Base-by-base conservation (phyloP, 768 basidiomycete genomes). In the Mycena kentingensis region DNA sequence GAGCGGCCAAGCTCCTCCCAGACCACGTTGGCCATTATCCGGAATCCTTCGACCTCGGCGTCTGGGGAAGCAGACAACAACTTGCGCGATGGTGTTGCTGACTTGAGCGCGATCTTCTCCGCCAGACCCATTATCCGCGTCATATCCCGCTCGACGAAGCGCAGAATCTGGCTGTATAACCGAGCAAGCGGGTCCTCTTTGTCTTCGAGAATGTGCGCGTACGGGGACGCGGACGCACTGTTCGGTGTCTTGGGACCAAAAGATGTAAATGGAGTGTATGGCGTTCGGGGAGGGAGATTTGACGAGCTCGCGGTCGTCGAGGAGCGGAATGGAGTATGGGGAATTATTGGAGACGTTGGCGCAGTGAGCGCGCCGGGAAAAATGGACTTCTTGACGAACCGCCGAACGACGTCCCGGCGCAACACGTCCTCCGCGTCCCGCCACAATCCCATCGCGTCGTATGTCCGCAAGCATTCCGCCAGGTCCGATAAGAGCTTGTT, bases 341-440 rank as follows among this genome's bases (percentile, higher is more conserved):
- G 92, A 13, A 86, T 68, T 19, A 90, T 75, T 8, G 91, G 90
- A 5, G 90, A 88, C 52, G 83, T 84, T 8, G 90, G 83, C 4
- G 78, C 79, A 2, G 75, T 71, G 22, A 93, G 72, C 26, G 87
- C 84, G 24, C 84, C 85, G 24, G 84, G 72, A 60, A 84, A 85
- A 62, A 96, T 84, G 2, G 87, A 87, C 92, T 89, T 88, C 62
- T 81, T 84, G 8, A 93, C 77, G 61, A 94, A 95, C 13, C 77
- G 78, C 2, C 82, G 81, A 29, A 93, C 79, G 31, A 97, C 73
- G 37, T 87, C 83, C 46, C 73, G 74, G 49, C 87, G 77, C 45
- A 98, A 71, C 16, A 97, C 84, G 53, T 93, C 90, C 70, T 96
- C 95, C 2, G 94, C 96, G 57, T 90, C 85, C 61, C 83, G 73